phyloP scores from a whole-genome alignment of 148 eudicot genomes.

The Beta vulgaris region DNA sequence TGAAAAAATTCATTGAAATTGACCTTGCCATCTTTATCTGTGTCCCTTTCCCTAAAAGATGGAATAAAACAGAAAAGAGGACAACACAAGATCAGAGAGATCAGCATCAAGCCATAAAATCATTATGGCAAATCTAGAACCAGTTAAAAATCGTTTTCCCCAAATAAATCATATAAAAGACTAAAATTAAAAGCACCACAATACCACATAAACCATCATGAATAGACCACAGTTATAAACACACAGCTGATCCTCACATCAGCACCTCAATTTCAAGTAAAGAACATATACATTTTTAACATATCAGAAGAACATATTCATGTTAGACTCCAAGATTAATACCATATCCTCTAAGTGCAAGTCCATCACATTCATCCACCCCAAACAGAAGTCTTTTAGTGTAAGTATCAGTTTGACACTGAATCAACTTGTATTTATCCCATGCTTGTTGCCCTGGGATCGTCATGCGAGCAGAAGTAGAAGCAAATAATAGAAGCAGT shows the following conservation, averaged over 20 bases:
- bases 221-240: constrained; percentile 1
- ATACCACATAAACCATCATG: neutral
- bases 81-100: constrained; percentile 9
- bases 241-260: neutral
- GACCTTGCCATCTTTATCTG: constrained; percentile 89
- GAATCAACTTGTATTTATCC: too few relatives aligned
- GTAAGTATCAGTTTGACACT: too few relatives aligned
- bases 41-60: constrained; percentile 80
- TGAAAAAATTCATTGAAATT: constrained; percentile 89
- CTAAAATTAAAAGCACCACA: neutral
- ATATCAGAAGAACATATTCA: too few relatives aligned
- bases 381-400: too few relatives aligned
- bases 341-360: too few relatives aligned
- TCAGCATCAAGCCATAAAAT: constrained; percentile 2
- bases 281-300: too few relatives aligned
- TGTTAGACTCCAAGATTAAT: too few relatives aligned
- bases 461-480: too few relatives aligned
- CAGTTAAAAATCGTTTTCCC: neutral
- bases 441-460: too few relatives aligned
- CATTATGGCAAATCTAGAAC: neutral
- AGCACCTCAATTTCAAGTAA: neutral
- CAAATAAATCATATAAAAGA: too few relatives aligned
- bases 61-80: neutral
- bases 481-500: too few relatives aligned
- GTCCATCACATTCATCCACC: too few relatives aligned